Conservation (phyloP, 1,284 basidiomycete species). For the Leucoagaricus sp. region DNA sequence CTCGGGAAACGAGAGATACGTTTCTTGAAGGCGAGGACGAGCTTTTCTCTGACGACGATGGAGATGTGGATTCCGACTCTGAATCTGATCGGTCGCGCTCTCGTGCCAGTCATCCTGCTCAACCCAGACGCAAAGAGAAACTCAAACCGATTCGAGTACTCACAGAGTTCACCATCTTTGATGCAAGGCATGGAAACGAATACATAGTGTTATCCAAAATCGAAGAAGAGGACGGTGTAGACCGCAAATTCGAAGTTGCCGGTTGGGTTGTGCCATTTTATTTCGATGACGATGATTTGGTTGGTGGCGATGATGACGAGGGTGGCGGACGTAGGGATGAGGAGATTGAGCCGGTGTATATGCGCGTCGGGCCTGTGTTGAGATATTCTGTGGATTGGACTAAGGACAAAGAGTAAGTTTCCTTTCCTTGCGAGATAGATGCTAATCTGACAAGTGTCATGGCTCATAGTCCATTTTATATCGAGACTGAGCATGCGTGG, state of each 20-base stretch:
- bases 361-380: conserved; percentile 36
- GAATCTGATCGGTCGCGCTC: background rate
- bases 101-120: background rate
- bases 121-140: background rate
- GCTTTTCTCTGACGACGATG: background rate
- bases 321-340: conserved; percentile 12
- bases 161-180: conserved; percentile 40
- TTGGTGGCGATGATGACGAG: conserved; percentile 37
- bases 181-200: conserved; percentile 37
- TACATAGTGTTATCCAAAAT: conserved; percentile 36
- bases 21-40: conserved; percentile 17
- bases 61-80: background rate
- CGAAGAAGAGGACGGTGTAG: conserved; percentile 37
- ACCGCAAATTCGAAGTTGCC: conserved; percentile 38
- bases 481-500: conserved; percentile 61
- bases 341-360: conserved; percentile 23
- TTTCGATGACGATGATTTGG: conserved; percentile 38
- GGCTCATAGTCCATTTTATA: conserved; percentile 51
- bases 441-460: background rate
- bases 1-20: conserved; percentile 9
- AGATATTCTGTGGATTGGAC: conserved; percentile 39
- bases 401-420: conserved; percentile 38
- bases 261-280: conserved; percentile 35
- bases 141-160: conserved; percentile 43
- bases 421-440: background rate